A percentile compares a stretch with the other conserved stretches of the same genome.
Conservation (phyloP, 2,329 filamentous ascomycete species). For the Phoma sp. region DNA sequence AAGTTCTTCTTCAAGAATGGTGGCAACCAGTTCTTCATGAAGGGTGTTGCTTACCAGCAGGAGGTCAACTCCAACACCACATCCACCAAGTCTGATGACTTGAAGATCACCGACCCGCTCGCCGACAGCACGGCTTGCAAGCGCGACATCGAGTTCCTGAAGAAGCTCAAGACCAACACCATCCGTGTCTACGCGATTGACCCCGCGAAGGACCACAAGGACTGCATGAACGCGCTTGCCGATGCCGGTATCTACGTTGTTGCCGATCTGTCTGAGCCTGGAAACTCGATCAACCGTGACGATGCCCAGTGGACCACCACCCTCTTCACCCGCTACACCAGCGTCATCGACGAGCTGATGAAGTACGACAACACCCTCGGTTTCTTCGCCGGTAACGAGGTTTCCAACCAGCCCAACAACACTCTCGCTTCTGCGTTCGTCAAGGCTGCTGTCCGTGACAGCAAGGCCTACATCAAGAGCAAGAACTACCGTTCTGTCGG, state of each 20-base stretch:
- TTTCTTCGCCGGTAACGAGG: slow-evolving; percentile 99
- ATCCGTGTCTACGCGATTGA: slow-evolving; percentile 96
- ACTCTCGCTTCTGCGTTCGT: slow-evolving; percentile 91
- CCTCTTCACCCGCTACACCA: slow-evolving; percentile 81
- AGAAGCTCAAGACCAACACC: slow-evolving; percentile 83
- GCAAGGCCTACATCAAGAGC: slow-evolving; percentile 88
- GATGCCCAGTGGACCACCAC: slow-evolving; percentile 78
- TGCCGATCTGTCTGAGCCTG: slow-evolving; percentile 85
- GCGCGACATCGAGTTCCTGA: slow-evolving; percentile 84
- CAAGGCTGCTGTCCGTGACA: slow-evolving; percentile 96
- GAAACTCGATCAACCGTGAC: slow-evolving; percentile 83
- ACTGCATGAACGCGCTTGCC: slow-evolving; percentile 84
- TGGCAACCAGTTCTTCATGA: slow-evolving; percentile 83
- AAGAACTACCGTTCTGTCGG: slow-evolving; percentile 80
- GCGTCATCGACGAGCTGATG: slow-evolving; percentile 80
- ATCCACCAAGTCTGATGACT: slow-evolving; percentile 55
- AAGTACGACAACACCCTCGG: slow-evolving; percentile 91
- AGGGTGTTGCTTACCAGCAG: slow-evolving; percentile 94
- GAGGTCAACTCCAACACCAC: slow-evolving; percentile 64
- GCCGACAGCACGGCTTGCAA: slow-evolving; percentile 74
- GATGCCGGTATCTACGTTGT: slow-evolving; percentile 94
- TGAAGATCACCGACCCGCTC: slow-evolving; percentile 81
- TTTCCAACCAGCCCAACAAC: slow-evolving; percentile 88
- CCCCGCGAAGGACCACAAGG: slow-evolving; percentile 76
- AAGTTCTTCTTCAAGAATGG: slow-evolving; percentile 92